phyloP scores from a whole-genome alignment of 352 stramenopile species.

The Blastocystis sp. region DNA sequence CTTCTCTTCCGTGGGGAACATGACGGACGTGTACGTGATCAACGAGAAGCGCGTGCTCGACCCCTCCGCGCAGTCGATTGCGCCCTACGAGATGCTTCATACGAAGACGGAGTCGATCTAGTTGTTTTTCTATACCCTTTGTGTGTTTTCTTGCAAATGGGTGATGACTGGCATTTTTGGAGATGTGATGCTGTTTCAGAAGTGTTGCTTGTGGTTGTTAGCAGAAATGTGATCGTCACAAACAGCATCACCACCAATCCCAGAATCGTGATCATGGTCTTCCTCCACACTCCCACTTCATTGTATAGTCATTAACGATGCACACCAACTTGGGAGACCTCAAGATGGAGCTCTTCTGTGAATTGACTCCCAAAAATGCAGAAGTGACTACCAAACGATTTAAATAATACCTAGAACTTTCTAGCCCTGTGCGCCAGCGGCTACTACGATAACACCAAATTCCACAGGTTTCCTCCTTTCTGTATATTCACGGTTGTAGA shows the following conservation, averaged over 20 bases:
- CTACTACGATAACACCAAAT: slow-evolving; percentile 69
- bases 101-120: slow-evolving; percentile 5
- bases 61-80: neutral
- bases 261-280: too few species aligned
- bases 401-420: slow-evolving; percentile 54
- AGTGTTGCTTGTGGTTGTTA: too few species aligned
- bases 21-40: slow-evolving; percentile 63
- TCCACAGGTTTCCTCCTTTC: slow-evolving; percentile 30
- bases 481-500: neutral
- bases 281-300: too few species aligned
- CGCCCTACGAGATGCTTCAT: slow-evolving; percentile 31
- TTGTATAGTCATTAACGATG: slow-evolving; percentile 62
- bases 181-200: too few species aligned
- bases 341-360: slow-evolving; percentile 68
- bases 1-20: slow-evolving; percentile 23
- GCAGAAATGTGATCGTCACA: too few species aligned
- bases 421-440: slow-evolving; percentile 51
- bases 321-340: slow-evolving; percentile 70
- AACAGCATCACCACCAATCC: too few species aligned
- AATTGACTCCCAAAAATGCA: slow-evolving; percentile 60
- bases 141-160: too few species aligned
- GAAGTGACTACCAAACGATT: neutral
- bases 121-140: too few species aligned
- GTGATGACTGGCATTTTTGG: too few species aligned
- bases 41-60: slow-evolving; percentile 57